A percentile compares a stretch with the other conserved stretches of the same genome.
Conservation (phyloP, 257 asterid species). For the Datura wrightii region DNA sequence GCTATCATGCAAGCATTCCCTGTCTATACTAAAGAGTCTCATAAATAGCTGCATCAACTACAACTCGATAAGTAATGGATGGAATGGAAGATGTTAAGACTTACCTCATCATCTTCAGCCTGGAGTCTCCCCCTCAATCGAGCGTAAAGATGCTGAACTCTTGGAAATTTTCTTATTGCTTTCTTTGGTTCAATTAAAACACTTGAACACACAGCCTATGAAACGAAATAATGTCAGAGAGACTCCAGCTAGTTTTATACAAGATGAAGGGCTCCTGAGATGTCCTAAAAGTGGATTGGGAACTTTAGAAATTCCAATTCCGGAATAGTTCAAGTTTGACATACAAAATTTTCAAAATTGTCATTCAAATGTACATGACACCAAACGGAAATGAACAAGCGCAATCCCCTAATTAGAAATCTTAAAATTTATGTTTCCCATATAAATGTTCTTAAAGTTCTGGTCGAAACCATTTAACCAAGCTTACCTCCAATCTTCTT, state of each 20-base stretch:
- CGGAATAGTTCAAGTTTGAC: neutral
- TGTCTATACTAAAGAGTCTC: neutral
- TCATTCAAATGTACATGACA: neutral
- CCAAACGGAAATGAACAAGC: constrained; percentile 5
- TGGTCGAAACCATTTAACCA: constrained; percentile 29
- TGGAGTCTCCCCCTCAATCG: constrained; percentile 68
- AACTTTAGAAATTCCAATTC: neutral
- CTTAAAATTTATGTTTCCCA: neutral
- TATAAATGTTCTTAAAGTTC: neutral
- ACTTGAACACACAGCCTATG: constrained; percentile 71
- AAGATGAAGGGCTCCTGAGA: constrained; percentile 24
- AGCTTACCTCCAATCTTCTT: constrained; percentile 79
- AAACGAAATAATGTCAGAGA: constrained; percentile 27
- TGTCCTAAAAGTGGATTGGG: constrained; percentile 10
- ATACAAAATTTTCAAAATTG: neutral
- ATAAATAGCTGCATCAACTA: neutral
- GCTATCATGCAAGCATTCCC: constrained; percentile 26
- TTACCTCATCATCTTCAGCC: constrained; percentile 88
- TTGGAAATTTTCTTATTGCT: constrained; percentile 77
- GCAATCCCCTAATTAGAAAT: constrained; percentile 10
- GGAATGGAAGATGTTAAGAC: constrained; percentile 19
- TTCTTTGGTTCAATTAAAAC: constrained; percentile 75
- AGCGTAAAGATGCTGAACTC: constrained; percentile 96
- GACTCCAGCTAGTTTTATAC: constrained; percentile 16
- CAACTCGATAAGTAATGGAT: neutral